A percentile compares a stretch with the other conserved stretches of the same genome.
Conservation (phyloP, 345 rosid genomes). For the Melaleuca alternifolia region DNA sequence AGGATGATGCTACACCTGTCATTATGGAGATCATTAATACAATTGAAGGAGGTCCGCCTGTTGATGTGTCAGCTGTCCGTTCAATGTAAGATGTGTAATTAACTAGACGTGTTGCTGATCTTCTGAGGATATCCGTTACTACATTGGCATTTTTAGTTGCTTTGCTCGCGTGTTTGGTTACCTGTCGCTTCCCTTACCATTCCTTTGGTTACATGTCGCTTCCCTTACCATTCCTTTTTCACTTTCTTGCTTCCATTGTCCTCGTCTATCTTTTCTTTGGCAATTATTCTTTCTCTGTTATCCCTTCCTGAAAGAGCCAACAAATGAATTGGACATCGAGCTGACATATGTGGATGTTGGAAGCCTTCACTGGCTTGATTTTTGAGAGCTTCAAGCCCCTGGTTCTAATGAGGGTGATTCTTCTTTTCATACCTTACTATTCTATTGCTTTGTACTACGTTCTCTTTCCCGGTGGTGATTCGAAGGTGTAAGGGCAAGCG, state of each 20-base stretch:
- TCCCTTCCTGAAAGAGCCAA: not conserved
- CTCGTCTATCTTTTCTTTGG: not conserved
- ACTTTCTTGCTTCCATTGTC: not conserved
- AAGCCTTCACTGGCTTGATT: not conserved
- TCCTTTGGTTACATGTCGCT: not conserved
- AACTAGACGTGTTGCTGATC: not conserved
- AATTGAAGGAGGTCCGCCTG: conserved; percentile 93
- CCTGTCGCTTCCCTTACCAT: not conserved
- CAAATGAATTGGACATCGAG: not conserved
- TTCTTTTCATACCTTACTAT: not conserved
- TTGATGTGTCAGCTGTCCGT: conserved; percentile 81
- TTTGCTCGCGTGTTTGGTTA: not conserved
- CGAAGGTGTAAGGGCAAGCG: not conserved
- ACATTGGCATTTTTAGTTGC: not conserved
- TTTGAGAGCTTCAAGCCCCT: not conserved
- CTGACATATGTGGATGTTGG: not conserved
- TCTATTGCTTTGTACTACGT: not conserved
- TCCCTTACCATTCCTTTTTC: not conserved
- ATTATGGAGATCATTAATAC: conserved; percentile 84
- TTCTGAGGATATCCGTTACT: not conserved
- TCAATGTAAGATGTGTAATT: conserved; percentile 57
- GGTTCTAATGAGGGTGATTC: not conserved
- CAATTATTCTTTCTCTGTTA: not conserved
- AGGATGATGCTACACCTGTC: conserved; percentile 62
- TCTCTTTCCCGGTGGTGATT: not conserved